phyloP scores from a whole-genome alignment of 1,139 yeast genomes.

The Geotrichum candidum region DNA sequence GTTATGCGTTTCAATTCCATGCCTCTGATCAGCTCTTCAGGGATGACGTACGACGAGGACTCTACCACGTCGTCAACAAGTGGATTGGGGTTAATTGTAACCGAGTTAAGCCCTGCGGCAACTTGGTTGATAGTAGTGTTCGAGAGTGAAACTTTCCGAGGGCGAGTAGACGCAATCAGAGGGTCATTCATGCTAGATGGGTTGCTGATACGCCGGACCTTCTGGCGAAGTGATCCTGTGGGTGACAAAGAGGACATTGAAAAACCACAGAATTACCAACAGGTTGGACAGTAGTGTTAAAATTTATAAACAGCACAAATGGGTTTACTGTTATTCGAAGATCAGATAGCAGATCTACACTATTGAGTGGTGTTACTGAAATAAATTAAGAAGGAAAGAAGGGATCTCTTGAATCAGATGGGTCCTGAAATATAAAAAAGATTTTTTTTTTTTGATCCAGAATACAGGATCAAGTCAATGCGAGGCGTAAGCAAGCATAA shows the following conservation, averaged over 20 bases:
- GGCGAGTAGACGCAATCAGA: neutral
- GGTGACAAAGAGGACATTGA: neutral
- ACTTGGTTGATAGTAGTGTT: neutral
- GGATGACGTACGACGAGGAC: neutral
- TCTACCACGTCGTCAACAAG: neutral
- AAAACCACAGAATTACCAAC: neutral
- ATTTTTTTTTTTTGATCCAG: too few relatives aligned
- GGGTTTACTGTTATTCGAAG: too few relatives aligned
- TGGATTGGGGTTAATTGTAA: neutral
- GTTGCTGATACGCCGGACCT: neutral
- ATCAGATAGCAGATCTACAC: too few relatives aligned
- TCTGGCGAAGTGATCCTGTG: neutral
- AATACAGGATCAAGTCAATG: too few relatives aligned
- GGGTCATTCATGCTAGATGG: neutral
- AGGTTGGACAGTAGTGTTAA: neutral
- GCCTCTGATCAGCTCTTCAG: conserved; percentile 28
- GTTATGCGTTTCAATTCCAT: conserved; percentile 55
- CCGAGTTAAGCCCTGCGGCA: neutral
- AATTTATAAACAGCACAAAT: too few relatives aligned
- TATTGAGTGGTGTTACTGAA: too few relatives aligned
- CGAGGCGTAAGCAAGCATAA: too few relatives aligned
- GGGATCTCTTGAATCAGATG: too few relatives aligned
- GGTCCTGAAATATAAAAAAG: too few relatives aligned
- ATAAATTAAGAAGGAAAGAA: too few relatives aligned
- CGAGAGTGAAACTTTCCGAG: neutral